phyloP scores from a whole-genome alignment of 2,329 filamentous ascomycete species.

The Gremmenia infestans region DNA sequence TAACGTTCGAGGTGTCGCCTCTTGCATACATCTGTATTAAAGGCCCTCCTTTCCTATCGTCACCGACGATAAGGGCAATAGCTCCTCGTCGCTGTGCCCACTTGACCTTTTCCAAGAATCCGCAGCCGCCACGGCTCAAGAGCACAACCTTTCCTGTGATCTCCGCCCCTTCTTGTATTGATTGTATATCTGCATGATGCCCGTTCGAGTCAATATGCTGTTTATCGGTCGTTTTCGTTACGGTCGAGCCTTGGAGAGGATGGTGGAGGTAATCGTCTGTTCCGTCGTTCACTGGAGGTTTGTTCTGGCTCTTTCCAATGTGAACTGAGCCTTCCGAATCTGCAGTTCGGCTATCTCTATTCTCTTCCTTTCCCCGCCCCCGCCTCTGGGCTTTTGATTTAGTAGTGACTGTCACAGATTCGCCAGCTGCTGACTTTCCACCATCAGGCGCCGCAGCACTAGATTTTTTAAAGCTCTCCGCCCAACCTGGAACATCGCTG shows the following conservation, averaged over 20 bases:
- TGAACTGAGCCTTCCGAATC: constrained; percentile 17
- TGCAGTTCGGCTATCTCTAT: constrained; percentile 21
- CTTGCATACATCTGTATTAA: constrained; percentile 98
- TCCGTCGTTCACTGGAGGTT: constrained; percentile 55
- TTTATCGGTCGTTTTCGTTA: constrained; percentile 29
- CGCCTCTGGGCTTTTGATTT: constrained; percentile 39
- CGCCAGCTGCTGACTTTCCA: constrained; percentile 18
- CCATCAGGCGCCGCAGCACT: constrained; percentile 16
- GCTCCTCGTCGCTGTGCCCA: constrained; percentile 92
- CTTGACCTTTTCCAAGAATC: constrained; percentile 94
- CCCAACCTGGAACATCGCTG: constrained; percentile 90
- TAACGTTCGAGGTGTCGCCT: constrained; percentile 90
- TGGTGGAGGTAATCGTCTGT: constrained; percentile 82
- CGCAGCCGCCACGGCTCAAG: constrained; percentile 87
- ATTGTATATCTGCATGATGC: constrained; percentile 81
- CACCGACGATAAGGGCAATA: constrained; percentile 86
- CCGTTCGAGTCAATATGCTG: constrained; percentile 20
- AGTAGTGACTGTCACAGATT: constrained; percentile 30
- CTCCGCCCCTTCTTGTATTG: constrained; percentile 83
- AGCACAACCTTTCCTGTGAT: constrained; percentile 91
- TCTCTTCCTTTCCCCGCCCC: constrained; percentile 31
- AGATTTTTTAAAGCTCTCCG: constrained; percentile 50
- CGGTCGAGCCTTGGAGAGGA: constrained; percentile 34
- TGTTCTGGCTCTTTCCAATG: constrained; percentile 16
- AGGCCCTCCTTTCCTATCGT: constrained; percentile 82